Evolutionary conservation across 108 stramenopile genomes (phyloP), one percentile per base, ranked within the genome.

Genomic region (Seminavis robusta): DNA sequence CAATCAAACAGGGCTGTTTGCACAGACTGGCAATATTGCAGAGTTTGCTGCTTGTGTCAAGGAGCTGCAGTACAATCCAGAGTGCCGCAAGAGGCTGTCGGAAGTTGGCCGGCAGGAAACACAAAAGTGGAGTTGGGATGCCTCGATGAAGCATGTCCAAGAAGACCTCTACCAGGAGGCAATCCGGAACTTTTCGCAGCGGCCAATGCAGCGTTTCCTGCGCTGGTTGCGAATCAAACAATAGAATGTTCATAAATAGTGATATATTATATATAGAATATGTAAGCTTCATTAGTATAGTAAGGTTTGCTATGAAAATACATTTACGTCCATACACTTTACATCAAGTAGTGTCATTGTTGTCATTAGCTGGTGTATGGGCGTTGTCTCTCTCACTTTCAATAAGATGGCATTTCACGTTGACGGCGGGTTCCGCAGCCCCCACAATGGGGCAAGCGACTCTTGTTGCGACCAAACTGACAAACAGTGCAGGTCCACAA

Each of bases 1-100:
- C 47, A 85, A 62, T 16, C 63, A 67, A 50, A 88, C 78, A 11
- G 80, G 83, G 20, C 86, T 69, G 59, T 61, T 94, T 9, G 80
- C 73, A 16, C 53, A 62, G 33, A 67, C 80, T 8, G 72, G 75
- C 23, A 55, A 80, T 43, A 69, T 46, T 15, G 75, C 76, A 11
- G 67, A 56, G 1, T 80, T 63, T 56, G 64, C 47, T 25, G 30
- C 44, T 4, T 31, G 26, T 15, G 31, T 65, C 3, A 33, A 33
- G 16, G 32, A 25, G 30, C 33, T 60, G 59, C 42, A 57, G 7
- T 7, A 16, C 5, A 42, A 42, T 29, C n/a, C 5, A 25, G 29
- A 23, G 7, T 10, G 23, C 4, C 16, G 56, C 4, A 25, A 44
- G 4, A 25, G 5, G 3, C 42, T 57, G 56, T 20, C 41, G 4